A percentile compares a stretch with the other conserved stretches of the same genome.
These are phyloP conservation scores for Obba rivulosa DNA, from an alignment of 768 basidiomycete species.

Conservation along the genomic window DNA sequence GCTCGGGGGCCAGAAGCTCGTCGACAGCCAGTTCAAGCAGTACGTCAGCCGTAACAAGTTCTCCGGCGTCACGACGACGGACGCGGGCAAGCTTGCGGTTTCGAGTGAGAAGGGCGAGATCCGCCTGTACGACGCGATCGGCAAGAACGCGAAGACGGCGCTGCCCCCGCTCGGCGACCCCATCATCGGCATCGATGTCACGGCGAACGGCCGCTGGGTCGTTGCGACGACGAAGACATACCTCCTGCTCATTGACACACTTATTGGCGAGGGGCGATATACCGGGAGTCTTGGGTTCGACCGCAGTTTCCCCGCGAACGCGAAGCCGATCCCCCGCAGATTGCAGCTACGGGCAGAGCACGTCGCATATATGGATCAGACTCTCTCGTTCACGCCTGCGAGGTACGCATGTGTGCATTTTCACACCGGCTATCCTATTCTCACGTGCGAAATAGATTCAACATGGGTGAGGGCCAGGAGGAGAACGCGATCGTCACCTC, in stretches of 20 bases:
- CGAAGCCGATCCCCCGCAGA: constrained; percentile 87
- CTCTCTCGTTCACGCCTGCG: constrained; percentile 89
- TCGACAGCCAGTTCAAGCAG: constrained; percentile 93
- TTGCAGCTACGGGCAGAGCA: constrained; percentile 89
- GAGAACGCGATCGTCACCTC: constrained; percentile 97
- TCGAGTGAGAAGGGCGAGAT: constrained; percentile 97
- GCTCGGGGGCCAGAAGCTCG: constrained; percentile 85
- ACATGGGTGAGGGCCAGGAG: constrained; percentile 78
- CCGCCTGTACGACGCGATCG: constrained; percentile 89
- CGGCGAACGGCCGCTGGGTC: constrained; percentile 89
- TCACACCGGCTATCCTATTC: not conserved
- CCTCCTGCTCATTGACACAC: constrained; percentile 88
- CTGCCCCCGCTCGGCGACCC: constrained; percentile 93
- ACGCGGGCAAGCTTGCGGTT: constrained; percentile 80
- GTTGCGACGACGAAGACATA: constrained; percentile 96
- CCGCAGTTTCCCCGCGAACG: constrained; percentile 87
- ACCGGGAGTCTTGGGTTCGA: constrained; percentile 85
- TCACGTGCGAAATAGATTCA: constrained; percentile 58
- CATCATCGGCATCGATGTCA: constrained; percentile 91
- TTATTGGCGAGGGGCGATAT: constrained; percentile 88
- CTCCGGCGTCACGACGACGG: constrained; percentile 87
- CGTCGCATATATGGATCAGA: constrained; percentile 88
- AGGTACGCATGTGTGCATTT: constrained; percentile 42
- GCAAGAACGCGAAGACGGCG: constrained; percentile 99
- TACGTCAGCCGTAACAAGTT: constrained; percentile 95